Base-by-base conservation (phyloP, 306 rosid species). In the Prunus fruticosa region DNA sequence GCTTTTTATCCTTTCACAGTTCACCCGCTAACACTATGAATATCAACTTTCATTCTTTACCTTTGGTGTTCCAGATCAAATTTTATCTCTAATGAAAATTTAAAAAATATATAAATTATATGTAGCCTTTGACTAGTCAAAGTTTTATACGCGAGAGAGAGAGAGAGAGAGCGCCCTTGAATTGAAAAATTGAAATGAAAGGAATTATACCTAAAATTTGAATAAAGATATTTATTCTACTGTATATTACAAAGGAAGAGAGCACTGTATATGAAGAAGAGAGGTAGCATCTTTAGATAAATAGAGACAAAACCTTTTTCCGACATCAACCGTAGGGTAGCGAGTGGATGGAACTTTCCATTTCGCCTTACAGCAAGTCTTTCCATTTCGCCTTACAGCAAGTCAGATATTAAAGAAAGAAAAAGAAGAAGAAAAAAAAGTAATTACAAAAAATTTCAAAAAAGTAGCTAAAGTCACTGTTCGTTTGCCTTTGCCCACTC, bases 321-420 rank as follows among this genome's bases (percentile, higher is more conserved):
- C 69, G 38, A 64, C 47, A 64, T 64, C 12, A 15, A 63, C 6
- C 8, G 8, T 0, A 64, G 11, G 3, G 25, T 7, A 64, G n/a
- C 38, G 20, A 62, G 67, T 62, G 67, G 43, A 28, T 62, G 67
- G 67, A 62, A 64, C 69, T 64, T 64, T 64, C 69, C 49, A 34
- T 64, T 64, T 64, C 50, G 19, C 50, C 69, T 64, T 38, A 34
- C 25, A 34, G 69, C 49, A 13, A 64, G 69, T 32, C 69, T 64
- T 64, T 64, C 69, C 49, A 34, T 64, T 64, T 64, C 50, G 19
- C 50, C 69, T 64, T 38, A 34, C 25, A 34, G 69, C 49, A 13
- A 64, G 69, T 32, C 69, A 34, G 69, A 63, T 3, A 7, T 30
- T 63, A 16, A 15, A 16, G 8, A 63, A 63, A 15, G n/a, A 30